Evolutionary conservation across 2,329 filamentous ascomycete species (phyloP), one percentile per base, ranked within the genome.

Genomic region (Aspergillus pseudoviridinutans): DNA sequence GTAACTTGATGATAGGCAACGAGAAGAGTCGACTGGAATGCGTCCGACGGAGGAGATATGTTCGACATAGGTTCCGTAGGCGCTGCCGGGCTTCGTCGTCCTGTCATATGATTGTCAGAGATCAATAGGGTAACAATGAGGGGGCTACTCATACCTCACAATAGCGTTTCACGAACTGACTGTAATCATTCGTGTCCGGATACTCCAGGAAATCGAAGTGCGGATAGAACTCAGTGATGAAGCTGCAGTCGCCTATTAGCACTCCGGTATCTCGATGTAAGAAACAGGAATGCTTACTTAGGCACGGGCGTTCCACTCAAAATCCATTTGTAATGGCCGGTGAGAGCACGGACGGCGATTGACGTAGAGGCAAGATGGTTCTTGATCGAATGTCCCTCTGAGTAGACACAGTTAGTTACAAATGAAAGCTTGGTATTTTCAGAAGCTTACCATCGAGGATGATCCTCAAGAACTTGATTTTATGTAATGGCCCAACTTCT

Each of bases 1-100:
- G 84, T 0, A 87, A 73, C 8, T 78, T 80, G 17, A 87, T 66
- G 1, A 87, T 79, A 0, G 82, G 80, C 0, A 76, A 71, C 1
- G 78, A 75, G 58, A 87, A 82, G 17, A 87, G 73, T 0, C 68
- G 77, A 54, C 84, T 81, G 1, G 70, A 68, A 66, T 86, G 82
- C 0, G 83, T 85, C 5, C 83, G 76, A 4, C 84, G 75, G 17
- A 83, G 76, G 79, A 86, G 82, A 54, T 83, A 78, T 4, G 64
- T 58, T 50, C 66, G 61, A 3, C 76, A 59, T 3, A 71, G 57
- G 25, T 67, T 71, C 3, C 62, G 53, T 0, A 76, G 62, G 10
- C 71, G 65, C 28, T 63, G 28, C 17, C 61, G 55, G 1, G 60
- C 60, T 7, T 53, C 3, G 0, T 64, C 58, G 22, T 59, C 57